Conservation (phyloP, 2,329 filamentous ascomycete genomes). For the Colletotrichum kahawae region DNA sequence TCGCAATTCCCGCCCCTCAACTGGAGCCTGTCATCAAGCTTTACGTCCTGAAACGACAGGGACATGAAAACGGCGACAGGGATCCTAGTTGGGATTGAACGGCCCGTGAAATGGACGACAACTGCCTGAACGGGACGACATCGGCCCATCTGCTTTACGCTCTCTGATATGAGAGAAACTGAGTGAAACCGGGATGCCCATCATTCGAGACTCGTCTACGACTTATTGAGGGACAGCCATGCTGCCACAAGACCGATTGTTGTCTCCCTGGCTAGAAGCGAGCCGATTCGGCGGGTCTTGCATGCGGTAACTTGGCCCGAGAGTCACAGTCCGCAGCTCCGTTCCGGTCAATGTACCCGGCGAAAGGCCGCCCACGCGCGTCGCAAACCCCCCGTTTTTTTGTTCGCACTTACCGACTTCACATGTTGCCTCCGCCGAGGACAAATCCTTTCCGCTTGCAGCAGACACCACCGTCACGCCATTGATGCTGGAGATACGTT, state of each 20-base stretch:
- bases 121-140: not conserved
- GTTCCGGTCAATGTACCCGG: not conserved
- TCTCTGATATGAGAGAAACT: not conserved
- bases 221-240: not conserved
- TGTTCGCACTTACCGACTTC: not conserved
- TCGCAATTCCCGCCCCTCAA: not conserved
- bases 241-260: not conserved
- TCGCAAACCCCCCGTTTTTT: not conserved
- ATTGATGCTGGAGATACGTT: not conserved
- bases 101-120: slow-evolving; percentile 7
- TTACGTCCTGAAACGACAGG: slow-evolving; percentile 19
- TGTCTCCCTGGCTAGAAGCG: not conserved
- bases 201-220: not conserved
- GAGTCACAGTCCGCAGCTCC: slow-evolving; percentile 12
- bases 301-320: slow-evolving; percentile 18
- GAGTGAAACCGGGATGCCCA: not conserved
- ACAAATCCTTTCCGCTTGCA: not conserved
- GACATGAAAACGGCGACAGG: slow-evolving; percentile 4
- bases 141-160: not conserved
- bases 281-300: slow-evolving; percentile 6
- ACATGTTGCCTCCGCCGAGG: not conserved
- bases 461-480: not conserved
- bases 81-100: slow-evolving; percentile 1
- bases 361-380: not conserved
- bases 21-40: slow-evolving; percentile 16